Evolutionary conservation across 768 basidiomycete genomes (phyloP), one percentile per base, ranked within the genome.

Genomic region (Leccinum fibrillosum): DNA sequence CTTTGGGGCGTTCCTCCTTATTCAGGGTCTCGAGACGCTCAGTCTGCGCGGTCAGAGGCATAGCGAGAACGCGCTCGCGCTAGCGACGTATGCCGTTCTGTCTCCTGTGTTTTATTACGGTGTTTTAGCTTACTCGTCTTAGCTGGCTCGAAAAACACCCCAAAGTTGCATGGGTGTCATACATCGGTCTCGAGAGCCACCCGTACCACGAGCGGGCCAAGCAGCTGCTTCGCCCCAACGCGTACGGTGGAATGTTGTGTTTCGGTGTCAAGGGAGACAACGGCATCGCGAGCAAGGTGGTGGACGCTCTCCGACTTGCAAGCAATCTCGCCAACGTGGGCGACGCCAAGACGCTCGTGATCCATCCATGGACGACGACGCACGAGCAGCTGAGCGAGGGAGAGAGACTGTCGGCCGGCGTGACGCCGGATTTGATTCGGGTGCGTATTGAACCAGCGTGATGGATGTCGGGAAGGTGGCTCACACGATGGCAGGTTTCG

Each of bases 211-310:
- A 72, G 49, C 68, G 79, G 7, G 90, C 89, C 12, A 77, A 79
- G 65, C 75, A 78, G 56, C 74, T 85, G 39, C 74, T 92, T 53
- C 77, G 86, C 4, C 70, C 74, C 1, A 53, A 69, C 13, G 72
- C 76, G 3, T 92, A 77, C 57, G 88, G 90, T 4, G 91, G 90
- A n/a, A 81, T 94, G 63, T 74, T 94, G 51, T 89, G 80, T 72
- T 92, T 94, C 65, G 92, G 91, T 9, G 72, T 91, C 59, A 84
- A 84, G 64, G 88, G 86, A 17, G 23, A 23, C 23, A 23, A 23
- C 23, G 23, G 23, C 23, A 23, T 23, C 23, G 23, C 23, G 23
- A 23, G 23, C 23, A 23, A 23, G 23, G 23, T 23, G 23, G 23
- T 23, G 23, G 23, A 23, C 23, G 23, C 23, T 23, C 23, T 23